Base-by-base conservation (phyloP, 805 yeast genomes). In the Hanseniaspora lindneri region DNA sequence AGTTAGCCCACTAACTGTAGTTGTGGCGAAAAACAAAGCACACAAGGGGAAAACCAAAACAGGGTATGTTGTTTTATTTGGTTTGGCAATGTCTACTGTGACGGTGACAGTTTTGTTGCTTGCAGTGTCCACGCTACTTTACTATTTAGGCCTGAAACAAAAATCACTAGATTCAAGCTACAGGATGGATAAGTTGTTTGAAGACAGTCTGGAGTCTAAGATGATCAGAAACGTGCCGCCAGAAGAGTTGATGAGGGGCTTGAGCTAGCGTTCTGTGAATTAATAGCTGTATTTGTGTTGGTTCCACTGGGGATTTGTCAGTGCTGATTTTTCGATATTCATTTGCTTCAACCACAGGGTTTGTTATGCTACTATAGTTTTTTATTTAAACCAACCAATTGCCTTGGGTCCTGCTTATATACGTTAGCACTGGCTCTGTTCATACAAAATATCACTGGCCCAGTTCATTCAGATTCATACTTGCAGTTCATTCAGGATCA, bases 61-160 rank as follows among this genome's bases (percentile, higher is more conserved):
- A 19, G 88, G 92, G 0, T 79, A 72, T 55, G 79, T 82, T 25
- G 86, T 80, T 3, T 71, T 83, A 25, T 73, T 82, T 39, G 76
- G 83, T 0, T 68, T 80, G 36, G 92, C 87, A 0, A 66, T 79
- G 48, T 77, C 89, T 0, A 55, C 83, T 28, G 84, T 69, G 17
- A 69, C 74, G 1, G 60, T 70, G 34, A 58, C 65, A 41, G 61
- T 60, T 17, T 56, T 65, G 48, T 82, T 71, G 49, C 61, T 66
- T 24, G 53, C 67, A 4, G 71, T 71, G 30, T 68, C 61, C 6
- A 54, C 57, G 41, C 21, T 39, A 27, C 32, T 46, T 17, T 46
- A 56, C 59, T 36, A 55, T 62, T 14, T 61, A 64, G 41, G 63
- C 56, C 66, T 61, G 46, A 63, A 64, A 44, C 61, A 68, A 35